Evolutionary conservation across 2,329 filamentous ascomycete species (phyloP), one percentile per base, ranked within the genome.

Genomic region (Nothophaeocryptopus gaeumannii): DNA sequence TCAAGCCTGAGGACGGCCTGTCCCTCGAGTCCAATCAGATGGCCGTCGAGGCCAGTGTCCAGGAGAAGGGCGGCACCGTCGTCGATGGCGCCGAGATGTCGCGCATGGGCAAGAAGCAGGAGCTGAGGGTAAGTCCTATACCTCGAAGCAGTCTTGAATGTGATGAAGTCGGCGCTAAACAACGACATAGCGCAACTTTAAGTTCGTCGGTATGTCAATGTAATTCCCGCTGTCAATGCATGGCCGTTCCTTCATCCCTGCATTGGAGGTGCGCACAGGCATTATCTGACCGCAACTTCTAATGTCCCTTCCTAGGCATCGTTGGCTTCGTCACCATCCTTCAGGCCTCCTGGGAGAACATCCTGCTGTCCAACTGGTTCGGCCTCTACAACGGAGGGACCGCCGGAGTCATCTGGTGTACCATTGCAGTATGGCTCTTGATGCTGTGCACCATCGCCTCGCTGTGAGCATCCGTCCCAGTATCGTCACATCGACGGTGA

Each of bases 261-360:
- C 33, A 45, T 45, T 26, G 33, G n/a, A 11, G 35, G 33, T 29
- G 42, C 42, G 42, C 42, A 45, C 42, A 45, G 33, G 33, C 33
- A 30, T 16, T 14, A 20, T 35, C 42, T 45, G 33, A 45, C 20
- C 67, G 76, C 49, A 77, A 75, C 60, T 80, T 79, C 57, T 75
- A 26, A 26, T 7, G 4, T 4, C 20, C 7, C 20, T 26, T 76
- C 58, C 57, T 76, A 47, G 74, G 55, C 3, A 79, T 78, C 29
- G 67, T 80, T 10, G 76, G 76, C 5, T 79, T 80, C 51, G 73
- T 74, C n/a, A 76, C 75, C 53, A 75, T 77, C 15, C 69, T 78
- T 32, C 73, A 79, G 58, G 73, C 74, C 41, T 79, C 78, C 0
- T 82, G 78, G 79, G 79, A 81, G 60, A 70, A 72, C 33, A 67